Base-by-base conservation (phyloP, 139 green algal genomes). In the Yamagishiella unicocca region DNA sequence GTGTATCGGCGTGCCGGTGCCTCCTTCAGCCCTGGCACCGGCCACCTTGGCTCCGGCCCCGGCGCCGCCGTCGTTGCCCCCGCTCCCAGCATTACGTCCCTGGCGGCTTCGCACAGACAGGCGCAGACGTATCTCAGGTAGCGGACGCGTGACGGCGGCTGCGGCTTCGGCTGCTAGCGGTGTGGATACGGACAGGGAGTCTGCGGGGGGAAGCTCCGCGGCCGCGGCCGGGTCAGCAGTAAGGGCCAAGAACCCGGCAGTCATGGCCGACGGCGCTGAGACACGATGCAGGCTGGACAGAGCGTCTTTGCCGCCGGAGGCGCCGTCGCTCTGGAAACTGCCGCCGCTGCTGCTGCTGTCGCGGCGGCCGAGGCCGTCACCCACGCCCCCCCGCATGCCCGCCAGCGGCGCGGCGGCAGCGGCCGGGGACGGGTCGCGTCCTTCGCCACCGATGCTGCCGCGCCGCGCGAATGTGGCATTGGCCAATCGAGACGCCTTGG, bases 1-100 rank as follows among this genome's bases (percentile, higher is more conserved):
- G 68, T 87, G 82, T 21, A 87, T 87, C 27, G 82, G 82, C 21
- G 82, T 87, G 66, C 50, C 62, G 43, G 2, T 25, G 62, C 64
- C 82, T 35, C 40, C 35, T 4, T 33, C 66, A 53, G 7, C 35
- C 7, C 53, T 50, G 17, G 3, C 40, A 1, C 31, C 62, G 38
- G 25, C 31, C 10, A 7, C 8, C 2, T 7, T 12, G 35, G 6
- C 68, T 1, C 68, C 46, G 35, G 2, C 38, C 40, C 61, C 77
- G 27, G 38, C 33, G 27, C 22, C 24, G 21, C 8, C 37, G 19
- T 17, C 76, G 27, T 54, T 10, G 35, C 54, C 29, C n/a, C 78
- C 77, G 35, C 53, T 55, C 2, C 50, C 17, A 17, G 50, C 14
- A 25, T 58, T 12, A 17, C 21, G 22, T 21, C 70, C 12, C 24